Evolutionary conservation across 352 stramenopile species (phyloP), one percentile per base, ranked within the genome.

Genomic region (Pythium utonaiense): DNA sequence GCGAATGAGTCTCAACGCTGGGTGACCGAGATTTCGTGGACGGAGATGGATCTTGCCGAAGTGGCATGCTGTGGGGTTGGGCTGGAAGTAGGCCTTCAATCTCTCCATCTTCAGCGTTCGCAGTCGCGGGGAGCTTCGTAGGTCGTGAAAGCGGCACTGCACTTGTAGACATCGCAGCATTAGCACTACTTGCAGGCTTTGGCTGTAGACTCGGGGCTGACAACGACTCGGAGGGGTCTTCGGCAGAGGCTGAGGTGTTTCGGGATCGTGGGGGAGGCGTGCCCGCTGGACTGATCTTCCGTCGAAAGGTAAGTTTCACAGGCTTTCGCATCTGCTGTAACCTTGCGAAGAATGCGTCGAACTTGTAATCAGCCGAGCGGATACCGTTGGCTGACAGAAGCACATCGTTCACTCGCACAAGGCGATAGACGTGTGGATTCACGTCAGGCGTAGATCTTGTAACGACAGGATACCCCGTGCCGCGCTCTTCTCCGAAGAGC

Each of bases 311-410:
- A 5, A 95, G 66, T 19, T 74, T 74, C 7, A 95, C 85, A 3
- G 86, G 86, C 53, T 95, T 95, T 53, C 82, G 86, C 83, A 93
- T 91, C 25, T 95, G 79, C 50, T 93, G 83, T 5, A 95, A 64
- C 3, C 80, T 66, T 22, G 75, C 75, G 57, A 95, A 95, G 53
- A 95, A 95, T 3, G 79, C 72, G 52, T 91, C 80, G 22, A 95
- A 95, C 53, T 77, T 76, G 55, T 83, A 89, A 31, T 92, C 79
- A 1, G 68, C 67, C 3, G 83, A 91, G 28, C 74, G 69, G 21
- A 95, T 72, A 21, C 73, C 73, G 51, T 95, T 95, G 0, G 86
- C 86, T 3, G 80, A 88, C 22, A 95, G 63, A 6, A 95, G 74
- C 24, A 81, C 89, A 58, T 95, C 86, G 41, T 91, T 87, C 21